Percentiles rank a stretch among this genome's conserved stretches.
These are phyloP conservation scores for Otatea glauca DNA, from an alignment of 176 grass and related monocot genomes.

Conservation along the genomic window DNA sequence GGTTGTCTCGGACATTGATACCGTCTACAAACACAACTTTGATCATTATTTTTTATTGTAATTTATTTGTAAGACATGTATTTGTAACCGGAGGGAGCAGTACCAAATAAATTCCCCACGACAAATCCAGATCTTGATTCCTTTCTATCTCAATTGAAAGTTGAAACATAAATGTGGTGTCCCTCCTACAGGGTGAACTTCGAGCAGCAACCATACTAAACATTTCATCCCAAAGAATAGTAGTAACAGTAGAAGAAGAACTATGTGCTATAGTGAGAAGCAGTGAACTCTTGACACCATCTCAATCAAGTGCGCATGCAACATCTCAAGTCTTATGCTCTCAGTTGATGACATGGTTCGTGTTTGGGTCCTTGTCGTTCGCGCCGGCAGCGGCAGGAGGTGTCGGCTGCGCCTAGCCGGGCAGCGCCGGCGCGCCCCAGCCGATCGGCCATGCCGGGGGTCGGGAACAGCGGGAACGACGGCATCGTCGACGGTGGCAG, in stretches of 20 bases:
- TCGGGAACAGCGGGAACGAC: slow-evolving; percentile 61
- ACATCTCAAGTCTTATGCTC: not conserved
- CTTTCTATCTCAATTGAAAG: not conserved
- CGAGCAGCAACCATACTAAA: not conserved
- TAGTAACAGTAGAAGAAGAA: not conserved
- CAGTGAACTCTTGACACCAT: not conserved
- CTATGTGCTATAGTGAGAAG: not conserved
- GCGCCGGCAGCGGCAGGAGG: slow-evolving; percentile 17
- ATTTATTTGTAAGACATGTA: too few species aligned
- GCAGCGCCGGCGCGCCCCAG: slow-evolving; percentile 43
- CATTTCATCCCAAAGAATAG: not conserved
- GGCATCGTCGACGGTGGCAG: slow-evolving; percentile 62
- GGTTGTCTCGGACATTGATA: too few species aligned
- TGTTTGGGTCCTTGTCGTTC: slow-evolving; percentile 18
- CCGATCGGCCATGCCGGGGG: slow-evolving; percentile 46
- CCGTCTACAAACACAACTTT: too few species aligned
- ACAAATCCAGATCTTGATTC: not conserved
- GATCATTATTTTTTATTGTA: too few species aligned
- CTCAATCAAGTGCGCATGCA: not conserved
- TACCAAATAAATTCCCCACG: not conserved
- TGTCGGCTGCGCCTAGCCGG: slow-evolving; percentile 6
- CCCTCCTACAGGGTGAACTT: not conserved
- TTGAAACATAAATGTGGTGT: not conserved
- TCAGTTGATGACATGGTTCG: slow-evolving; percentile 40
- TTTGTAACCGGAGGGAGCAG: not conserved